phyloP scores from a whole-genome alignment of 78 protist species.

The slime mould (Dictyostelium discoideum) region dicty_2.7 NC_007088.5:1661501-1662000 shows the following conservation, averaged over 20 bases:
- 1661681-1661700: slow-evolving; percentile 29
- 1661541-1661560: slow-evolving; percentile 86
- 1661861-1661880: slow-evolving; percentile 83
- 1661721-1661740: slow-evolving; percentile 56
- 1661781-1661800: slow-evolving; percentile 80
- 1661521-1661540: slow-evolving; percentile 65
- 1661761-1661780: slow-evolving; percentile 76
- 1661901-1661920: slow-evolving; percentile 72
- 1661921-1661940: slow-evolving; percentile 65
- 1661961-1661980: slow-evolving; percentile 76
- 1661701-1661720: slow-evolving; percentile 76
- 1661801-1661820: slow-evolving; percentile 79
- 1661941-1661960: slow-evolving; percentile 76
- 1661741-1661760: slow-evolving; percentile 58
- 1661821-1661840: slow-evolving; percentile 83
- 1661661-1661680: neutral
- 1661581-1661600: slow-evolving; percentile 83
- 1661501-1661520: slow-evolving; percentile 58
- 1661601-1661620: slow-evolving; percentile 49
- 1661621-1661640: slow-evolving; percentile 81
- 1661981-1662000: slow-evolving; percentile 50
- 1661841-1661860: slow-evolving; percentile 77
- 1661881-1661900: slow-evolving; percentile 81
- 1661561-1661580: slow-evolving; percentile 81
- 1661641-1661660: slow-evolving; percentile 62